A percentile compares a stretch with the other conserved stretches of the same genome.
phyloP scores from a whole-genome alignment of 208 protist species.

The Acanthamoeba royreba region DNA sequence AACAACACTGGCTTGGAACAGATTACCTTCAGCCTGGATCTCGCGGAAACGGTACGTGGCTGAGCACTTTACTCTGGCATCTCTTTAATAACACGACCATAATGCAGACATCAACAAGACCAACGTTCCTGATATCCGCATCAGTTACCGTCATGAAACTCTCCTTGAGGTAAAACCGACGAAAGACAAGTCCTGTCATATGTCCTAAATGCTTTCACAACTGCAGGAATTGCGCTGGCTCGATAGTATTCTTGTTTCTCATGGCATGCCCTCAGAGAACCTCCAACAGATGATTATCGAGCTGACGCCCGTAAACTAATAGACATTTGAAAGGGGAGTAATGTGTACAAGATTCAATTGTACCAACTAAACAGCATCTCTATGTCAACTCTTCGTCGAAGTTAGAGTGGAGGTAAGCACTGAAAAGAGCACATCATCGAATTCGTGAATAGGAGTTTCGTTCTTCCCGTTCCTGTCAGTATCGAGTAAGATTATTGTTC shows the following conservation, averaged over 20 bases:
- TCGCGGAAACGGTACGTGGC: background rate
- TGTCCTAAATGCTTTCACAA: background rate
- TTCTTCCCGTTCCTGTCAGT: no score
- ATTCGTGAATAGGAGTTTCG: no score
- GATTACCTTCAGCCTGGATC: background rate
- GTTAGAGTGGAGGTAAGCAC: no score
- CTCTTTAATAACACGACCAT: background rate
- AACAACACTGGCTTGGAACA: conserved; percentile 90
- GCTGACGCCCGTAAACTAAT: background rate
- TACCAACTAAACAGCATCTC: no score
- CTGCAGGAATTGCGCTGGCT: background rate
- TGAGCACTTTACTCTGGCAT: background rate
- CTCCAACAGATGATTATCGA: background rate
- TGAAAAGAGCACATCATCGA: no score
- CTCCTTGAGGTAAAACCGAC: background rate
- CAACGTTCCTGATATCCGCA: conserved; percentile 12
- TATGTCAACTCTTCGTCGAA: no score
- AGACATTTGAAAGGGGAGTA: no score
- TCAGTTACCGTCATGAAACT: background rate
- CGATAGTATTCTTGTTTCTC: background rate
- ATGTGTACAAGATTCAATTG: no score
- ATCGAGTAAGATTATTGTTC: no score
- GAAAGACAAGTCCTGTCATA: background rate
- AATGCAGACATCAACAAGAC: background rate
- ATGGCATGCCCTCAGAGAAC: background rate